Conservation (phyloP, 306 rosid species). For the Vachellia pachyceras region DNA sequence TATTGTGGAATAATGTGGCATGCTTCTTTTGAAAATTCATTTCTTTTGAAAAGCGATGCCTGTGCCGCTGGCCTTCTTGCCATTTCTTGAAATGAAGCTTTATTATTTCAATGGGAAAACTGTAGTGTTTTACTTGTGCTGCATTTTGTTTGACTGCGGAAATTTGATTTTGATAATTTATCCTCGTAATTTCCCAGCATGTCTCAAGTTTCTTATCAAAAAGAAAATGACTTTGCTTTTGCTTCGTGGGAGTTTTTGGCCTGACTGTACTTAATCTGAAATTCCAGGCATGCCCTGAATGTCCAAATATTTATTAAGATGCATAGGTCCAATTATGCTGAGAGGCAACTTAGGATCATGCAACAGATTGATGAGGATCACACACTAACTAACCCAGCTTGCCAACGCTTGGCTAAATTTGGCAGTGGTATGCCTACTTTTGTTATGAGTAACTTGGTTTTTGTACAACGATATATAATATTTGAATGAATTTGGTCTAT, state of each 20-base stretch:
- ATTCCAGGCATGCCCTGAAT: slow-evolving; percentile 82
- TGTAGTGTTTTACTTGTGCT: background rate
- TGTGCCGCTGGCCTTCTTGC: background rate
- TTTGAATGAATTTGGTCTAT: background rate
- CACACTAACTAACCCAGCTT: slow-evolving; percentile 93
- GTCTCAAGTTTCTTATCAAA: background rate
- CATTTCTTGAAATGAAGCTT: background rate
- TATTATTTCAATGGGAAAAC: background rate
- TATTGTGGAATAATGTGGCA: background rate
- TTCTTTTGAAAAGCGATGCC: background rate
- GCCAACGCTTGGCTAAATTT: slow-evolving; percentile 94
- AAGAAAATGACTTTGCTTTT: background rate
- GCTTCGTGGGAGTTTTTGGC: slow-evolving; percentile 21
- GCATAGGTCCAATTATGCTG: slow-evolving; percentile 96
- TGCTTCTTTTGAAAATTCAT: too few species aligned
- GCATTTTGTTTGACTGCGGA: background rate
- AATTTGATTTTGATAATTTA: slow-evolving; percentile 1
- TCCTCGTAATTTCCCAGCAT: background rate
- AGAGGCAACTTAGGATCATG: slow-evolving; percentile 88
- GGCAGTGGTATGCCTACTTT: slow-evolving; percentile 67
- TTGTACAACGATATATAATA: background rate
- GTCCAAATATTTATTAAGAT: slow-evolving; percentile 96
- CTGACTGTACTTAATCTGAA: slow-evolving; percentile 30
- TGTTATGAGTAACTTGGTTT: background rate
- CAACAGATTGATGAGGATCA: slow-evolving; percentile 98